Base-by-base conservation (phyloP, 2,329 filamentous ascomycete genomes). In the Cercospora citrullina region DNA sequence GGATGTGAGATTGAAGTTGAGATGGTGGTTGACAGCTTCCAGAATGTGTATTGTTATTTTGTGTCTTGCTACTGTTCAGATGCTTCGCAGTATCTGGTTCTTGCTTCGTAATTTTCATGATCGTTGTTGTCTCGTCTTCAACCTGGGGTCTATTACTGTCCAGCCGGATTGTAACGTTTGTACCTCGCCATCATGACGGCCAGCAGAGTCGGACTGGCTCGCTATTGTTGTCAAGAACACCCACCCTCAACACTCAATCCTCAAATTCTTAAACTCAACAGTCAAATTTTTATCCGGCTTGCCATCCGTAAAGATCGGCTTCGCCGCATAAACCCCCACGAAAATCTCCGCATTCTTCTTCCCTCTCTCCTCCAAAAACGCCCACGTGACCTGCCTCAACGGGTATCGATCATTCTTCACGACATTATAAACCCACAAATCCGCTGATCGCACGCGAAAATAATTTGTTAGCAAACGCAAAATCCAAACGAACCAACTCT, bases 381-480 rank as follows among this genome's bases (percentile, higher is more conserved):
- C 66, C 69, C 69, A 71, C 5, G 68, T 68, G 9, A 67, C 63
- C 39, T 71, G 64, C 30, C 69, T 53, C 30, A 71, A 55, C 6
- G 69, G 62, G 60, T 86, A 82, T 5, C 92, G 79, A 23, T 71
- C 67, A 30, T 69, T 64, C 14, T 69, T 66, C 3, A 71, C 59
- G 23, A 71, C 66, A 66, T 79, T 75, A 78, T 92, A 92, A 28
- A 93, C 83, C 91, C 91, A 94, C 71, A 92, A 73, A 12, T 64
- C 62, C 21, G 62, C 62, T 64, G 51, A 31, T 18, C 10, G 30
- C 28, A 21, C 28, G 5, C 55, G 30, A 31, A 31, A 36, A n/a
- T 33, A 21, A 21, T 59, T 16, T 8, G 55, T 59, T 10, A 59
- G 28, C 55, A 33, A 33, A 59, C 55, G 55, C 55, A 36, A 36